These are phyloP conservation scores for Pythium insidiosum DNA, from an alignment of 352 stramenopile species.

Conservation along the genomic window DNA sequence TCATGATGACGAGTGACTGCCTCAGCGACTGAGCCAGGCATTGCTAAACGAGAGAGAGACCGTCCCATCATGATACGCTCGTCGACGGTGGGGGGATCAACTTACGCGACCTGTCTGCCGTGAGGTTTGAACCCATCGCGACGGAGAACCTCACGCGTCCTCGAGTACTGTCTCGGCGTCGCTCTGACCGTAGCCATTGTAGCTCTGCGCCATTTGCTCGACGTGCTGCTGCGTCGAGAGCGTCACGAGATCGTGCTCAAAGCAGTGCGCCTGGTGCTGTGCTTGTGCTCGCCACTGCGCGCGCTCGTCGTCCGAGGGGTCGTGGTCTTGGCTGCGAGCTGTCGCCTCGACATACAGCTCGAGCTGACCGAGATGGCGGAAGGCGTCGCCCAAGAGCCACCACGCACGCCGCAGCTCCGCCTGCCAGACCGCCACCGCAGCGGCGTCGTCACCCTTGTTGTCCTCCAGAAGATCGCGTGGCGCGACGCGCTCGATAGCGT, in stretches of 20 bases:
- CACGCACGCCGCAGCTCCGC: too few species aligned
- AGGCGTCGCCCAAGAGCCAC: constrained; percentile 50
- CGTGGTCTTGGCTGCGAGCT: constrained; percentile 14
- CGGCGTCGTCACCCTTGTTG: not conserved
- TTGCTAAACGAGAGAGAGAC: too few species aligned
- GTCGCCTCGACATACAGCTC: constrained; percentile 41
- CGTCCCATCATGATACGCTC: too few species aligned
- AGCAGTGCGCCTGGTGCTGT: constrained; percentile 11
- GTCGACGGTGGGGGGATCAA: too few species aligned
- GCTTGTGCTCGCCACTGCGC: constrained; percentile 13
- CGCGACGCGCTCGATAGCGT: constrained; percentile 26
- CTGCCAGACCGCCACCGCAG: constrained; percentile 8
- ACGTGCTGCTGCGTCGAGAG: constrained; percentile 17
- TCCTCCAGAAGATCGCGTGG: not conserved
- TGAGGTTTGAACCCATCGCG: too few species aligned
- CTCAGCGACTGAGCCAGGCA: too few species aligned
- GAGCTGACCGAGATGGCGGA: constrained; percentile 46
- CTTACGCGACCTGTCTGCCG: too few species aligned
- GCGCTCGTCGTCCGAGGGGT: not conserved
- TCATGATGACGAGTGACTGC: too few species aligned
- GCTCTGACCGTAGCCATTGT: too few species aligned
- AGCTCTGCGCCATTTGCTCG: too few species aligned
- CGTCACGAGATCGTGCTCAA: constrained; percentile 18
- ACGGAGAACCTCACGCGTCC: too few species aligned
- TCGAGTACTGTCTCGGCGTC: too few species aligned